Evolutionary conservation across 1,284 basidiomycete genomes (phyloP), one percentile per base, ranked within the genome.

Genomic region (Stereum hirsutum): DNA sequence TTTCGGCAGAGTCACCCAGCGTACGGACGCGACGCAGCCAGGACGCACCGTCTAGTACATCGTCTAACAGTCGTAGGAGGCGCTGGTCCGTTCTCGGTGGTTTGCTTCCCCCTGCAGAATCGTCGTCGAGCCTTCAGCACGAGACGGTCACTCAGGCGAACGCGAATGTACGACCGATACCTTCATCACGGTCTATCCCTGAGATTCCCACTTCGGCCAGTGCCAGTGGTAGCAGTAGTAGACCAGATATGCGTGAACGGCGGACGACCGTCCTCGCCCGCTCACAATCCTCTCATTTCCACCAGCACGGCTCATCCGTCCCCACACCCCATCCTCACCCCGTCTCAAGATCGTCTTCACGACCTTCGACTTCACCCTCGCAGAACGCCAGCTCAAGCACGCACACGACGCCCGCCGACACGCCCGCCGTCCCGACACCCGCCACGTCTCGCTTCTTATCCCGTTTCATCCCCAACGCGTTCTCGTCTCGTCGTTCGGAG

Each of bases 401-500:
- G 53, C 12, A 40, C 54, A 20, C 59, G 62, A 33, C 55, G 64
- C 41, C 41, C 57, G 51, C 49, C 54, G 12, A 52, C 7, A 39
- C 68, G 17, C 58, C 69, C 21, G 64, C 74, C 3, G 30, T 64
- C 63, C 12, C 53, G 7, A 39, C 68, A 17, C 58, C 69, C 21
- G 64, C 74, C 3, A 57, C 63, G 14, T 73, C 76, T 14, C 70
- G 83, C 15, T 82, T 87, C 54, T 57, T 89, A 40, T 79, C 86
- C 10, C 75, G 83, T 21, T 70, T 89, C 42, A 66, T 89, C 40
- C 75, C 73, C 43, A 75, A 75, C 52, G 81, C 82, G 3, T 73
- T 89, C 45, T 56, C 65, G 47, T 61, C 64, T 20, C 69, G 81
- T 44, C 69, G 78, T 39, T 70, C 70, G n/a, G 76, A 78, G 46